Evolutionary conservation across 208 protist species (phyloP).

Genomic region (Naegleria lovaniensis): DNA sequence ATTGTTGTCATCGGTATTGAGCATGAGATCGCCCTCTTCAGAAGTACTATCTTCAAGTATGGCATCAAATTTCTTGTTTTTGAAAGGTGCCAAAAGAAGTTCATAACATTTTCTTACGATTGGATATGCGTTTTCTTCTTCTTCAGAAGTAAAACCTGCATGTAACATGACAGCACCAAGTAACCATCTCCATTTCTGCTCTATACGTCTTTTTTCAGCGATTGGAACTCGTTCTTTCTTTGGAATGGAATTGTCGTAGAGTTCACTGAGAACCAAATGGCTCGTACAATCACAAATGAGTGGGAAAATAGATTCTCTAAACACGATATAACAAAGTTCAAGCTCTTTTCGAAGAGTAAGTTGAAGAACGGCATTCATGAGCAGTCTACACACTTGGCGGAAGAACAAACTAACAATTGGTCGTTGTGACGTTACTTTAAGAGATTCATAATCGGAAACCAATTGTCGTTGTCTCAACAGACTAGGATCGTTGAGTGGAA

Average conservation of each 20-base stretch:
- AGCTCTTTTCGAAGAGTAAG: not conserved
- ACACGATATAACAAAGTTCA: not conserved
- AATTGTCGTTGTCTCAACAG: not conserved
- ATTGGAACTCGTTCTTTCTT: not conserved
- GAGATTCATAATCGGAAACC: not conserved
- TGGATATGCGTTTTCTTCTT: not conserved
- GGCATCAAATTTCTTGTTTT: not conserved
- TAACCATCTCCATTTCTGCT: conserved; percentile 27
- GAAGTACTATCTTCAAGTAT: no score
- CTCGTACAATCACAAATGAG: not conserved
- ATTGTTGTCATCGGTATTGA: not conserved
- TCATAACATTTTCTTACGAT: not conserved
- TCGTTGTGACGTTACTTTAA: not conserved
- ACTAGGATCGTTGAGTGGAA: not conserved
- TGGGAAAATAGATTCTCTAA: not conserved
- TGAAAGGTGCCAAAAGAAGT: not conserved
- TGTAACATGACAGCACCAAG: not conserved
- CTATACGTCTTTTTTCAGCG: not conserved
- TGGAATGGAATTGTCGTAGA: not conserved
- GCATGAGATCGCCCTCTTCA: not conserved
- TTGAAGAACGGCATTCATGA: not conserved
- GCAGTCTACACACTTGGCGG: not conserved
- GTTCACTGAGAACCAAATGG: not conserved
- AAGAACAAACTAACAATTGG: not conserved
- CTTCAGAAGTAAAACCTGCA: not conserved